phyloP scores from a whole-genome alignment of 352 stramenopile species.

The Pythium sukuiense region DNA sequence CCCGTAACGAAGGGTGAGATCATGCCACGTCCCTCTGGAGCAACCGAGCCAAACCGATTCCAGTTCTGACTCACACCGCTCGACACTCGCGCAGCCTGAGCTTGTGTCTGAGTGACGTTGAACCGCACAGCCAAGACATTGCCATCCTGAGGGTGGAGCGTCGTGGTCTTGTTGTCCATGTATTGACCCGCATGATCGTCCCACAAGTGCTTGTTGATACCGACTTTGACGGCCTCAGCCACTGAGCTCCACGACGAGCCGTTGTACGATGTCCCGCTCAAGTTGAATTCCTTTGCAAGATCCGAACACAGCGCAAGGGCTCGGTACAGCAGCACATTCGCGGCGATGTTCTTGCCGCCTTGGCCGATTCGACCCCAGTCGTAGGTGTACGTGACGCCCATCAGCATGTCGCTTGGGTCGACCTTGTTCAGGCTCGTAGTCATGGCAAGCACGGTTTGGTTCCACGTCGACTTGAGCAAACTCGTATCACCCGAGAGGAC shows the following conservation, averaged over 20 bases:
- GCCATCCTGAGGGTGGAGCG: slow-evolving; percentile 31
- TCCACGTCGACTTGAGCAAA: slow-evolving; percentile 26
- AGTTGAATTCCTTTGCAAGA: slow-evolving; percentile 6
- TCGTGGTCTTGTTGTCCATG: slow-evolving; percentile 35
- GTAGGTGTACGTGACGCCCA: slow-evolving; percentile 27
- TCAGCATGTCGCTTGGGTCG: slow-evolving; percentile 27
- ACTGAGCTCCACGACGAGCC: slow-evolving; percentile 28
- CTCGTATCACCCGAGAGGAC: slow-evolving; percentile 26
- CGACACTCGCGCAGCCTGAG: slow-evolving; percentile 26
- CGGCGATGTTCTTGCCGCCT: slow-evolving; percentile 41
- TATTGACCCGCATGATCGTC: slow-evolving; percentile 27
- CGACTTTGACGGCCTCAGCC: slow-evolving; percentile 28
- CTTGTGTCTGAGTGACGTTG: slow-evolving; percentile 31
- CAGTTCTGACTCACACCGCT: slow-evolving; percentile 23
- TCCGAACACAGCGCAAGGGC: slow-evolving; percentile 23
- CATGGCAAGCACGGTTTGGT: slow-evolving; percentile 31
- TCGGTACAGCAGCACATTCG: slow-evolving; percentile 38
- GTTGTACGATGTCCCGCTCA: neutral
- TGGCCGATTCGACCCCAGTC: slow-evolving; percentile 41
- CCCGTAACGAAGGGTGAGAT: slow-evolving; percentile 39
- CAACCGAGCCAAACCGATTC: slow-evolving; percentile 37
- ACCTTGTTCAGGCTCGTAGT: slow-evolving; percentile 35
- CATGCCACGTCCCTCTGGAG: slow-evolving; percentile 29
- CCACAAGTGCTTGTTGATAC: slow-evolving; percentile 37
- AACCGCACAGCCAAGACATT: slow-evolving; percentile 36